Base-by-base conservation (phyloP, 768 basidiomycete species). In the Boletus tomentosulus region DNA sequence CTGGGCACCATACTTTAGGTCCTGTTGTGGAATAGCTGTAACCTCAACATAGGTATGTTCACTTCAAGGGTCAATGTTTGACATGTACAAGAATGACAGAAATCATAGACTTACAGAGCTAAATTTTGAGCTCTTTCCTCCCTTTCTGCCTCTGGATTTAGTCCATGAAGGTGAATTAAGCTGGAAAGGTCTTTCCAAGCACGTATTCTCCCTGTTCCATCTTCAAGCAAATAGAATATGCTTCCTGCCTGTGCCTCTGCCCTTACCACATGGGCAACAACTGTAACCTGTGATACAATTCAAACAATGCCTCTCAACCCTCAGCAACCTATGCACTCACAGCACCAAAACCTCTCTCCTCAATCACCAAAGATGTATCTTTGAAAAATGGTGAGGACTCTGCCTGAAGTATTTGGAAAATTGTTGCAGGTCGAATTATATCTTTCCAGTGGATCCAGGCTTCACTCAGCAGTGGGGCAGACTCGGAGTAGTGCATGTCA, bases 391-490 rank as follows among this genome's bases (percentile, higher is more conserved):
- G 51, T 25, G 53, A 56, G 25, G 70, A 68, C n/a, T 62, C 56
- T 5, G 82, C 81, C n/a, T 67, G 59, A 28, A 73, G 59, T 16
- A 85, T 53, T 60, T 86, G 85, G 28, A 73, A 74, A 30, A 86
- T 74, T 7, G 82, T 85, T 3, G 81, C 73, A 1, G 86, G 83
- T 37, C 79, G 72, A 22, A 76, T 62, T 1, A 50, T 44, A 0
- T 55, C 2, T 12, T 44, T 48, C 59, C 48, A 19, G 19, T 19
- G 19, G 19, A 19, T 19, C 19, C 19, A 53, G 11, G 28, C 9
- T 13, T 48, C 22, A 50, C 28, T 30, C 13, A 47, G 33, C 16
- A 53, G 43, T 28, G 54, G 37, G 13, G 48, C 6, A 28, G 8
- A 3, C 19, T 46, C 35, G 2, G 16, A 27, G 7, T 41, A 37